These are phyloP conservation scores for Halophytophthora polymorphica DNA, from an alignment of 352 stramenopile species.

Conservation along the genomic window DNA sequence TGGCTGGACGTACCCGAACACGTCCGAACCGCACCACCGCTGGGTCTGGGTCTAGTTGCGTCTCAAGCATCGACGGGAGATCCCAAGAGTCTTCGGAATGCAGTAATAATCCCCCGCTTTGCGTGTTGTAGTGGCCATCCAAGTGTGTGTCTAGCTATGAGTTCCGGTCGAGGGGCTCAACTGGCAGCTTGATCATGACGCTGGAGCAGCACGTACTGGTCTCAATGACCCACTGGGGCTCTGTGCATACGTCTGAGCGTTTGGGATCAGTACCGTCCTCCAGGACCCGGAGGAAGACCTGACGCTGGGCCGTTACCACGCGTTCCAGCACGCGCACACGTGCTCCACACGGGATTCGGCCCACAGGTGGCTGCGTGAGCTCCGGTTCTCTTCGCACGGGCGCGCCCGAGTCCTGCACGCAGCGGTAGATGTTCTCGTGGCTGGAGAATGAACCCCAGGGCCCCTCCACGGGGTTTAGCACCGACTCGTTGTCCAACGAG, in stretches of 20 bases:
- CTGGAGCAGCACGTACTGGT: conserved; percentile 76
- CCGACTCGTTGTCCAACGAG: conserved; percentile 74
- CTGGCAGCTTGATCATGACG: conserved; percentile 54
- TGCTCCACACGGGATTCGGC: conserved; percentile 51
- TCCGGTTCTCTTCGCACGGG: conserved; percentile 55
- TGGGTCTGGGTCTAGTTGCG: conserved; percentile 46
- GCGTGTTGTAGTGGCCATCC: not conserved
- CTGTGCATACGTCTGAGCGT: not conserved
- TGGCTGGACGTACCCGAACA: conserved; percentile 48
- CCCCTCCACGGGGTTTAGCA: conserved; percentile 59
- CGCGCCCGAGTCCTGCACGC: conserved; percentile 66
- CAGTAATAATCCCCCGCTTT: conserved; percentile 1
- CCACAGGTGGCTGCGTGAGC: conserved; percentile 51
- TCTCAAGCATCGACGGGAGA: not conserved
- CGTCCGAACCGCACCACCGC: conserved; percentile 29
- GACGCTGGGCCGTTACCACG: conserved; percentile 54
- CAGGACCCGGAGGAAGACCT: conserved; percentile 54
- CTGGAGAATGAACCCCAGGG: conserved; percentile 25
- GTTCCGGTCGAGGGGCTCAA: no score
- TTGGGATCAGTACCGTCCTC: conserved; percentile 3
- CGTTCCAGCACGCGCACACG: conserved; percentile 55
- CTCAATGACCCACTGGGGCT: conserved; percentile 63
- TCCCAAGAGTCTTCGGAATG: not conserved
- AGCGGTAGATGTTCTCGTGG: conserved; percentile 41
- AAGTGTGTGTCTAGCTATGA: no score